Percentiles rank a stretch among this genome's conserved stretches.
These are phyloP conservation scores for Rhizopus stolonifer DNA, from an alignment of 371 early-diverging fungal species.

Conservation along the genomic window DNA sequence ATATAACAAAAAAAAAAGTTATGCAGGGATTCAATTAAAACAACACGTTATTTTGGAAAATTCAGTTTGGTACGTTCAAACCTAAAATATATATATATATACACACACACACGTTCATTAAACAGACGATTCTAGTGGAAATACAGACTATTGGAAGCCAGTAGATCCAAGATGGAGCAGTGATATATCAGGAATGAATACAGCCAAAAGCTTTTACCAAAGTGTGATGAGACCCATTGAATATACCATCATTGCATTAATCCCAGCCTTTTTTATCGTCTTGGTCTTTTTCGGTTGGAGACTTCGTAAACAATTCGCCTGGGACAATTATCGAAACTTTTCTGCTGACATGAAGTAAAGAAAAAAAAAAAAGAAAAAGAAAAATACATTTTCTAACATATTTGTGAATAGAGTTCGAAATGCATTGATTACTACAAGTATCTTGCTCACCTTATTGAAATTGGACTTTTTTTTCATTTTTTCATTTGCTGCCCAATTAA, in stretches of 20 bases:
- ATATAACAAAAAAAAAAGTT: slow-evolving; percentile 17
- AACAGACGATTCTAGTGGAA: slow-evolving; percentile 6
- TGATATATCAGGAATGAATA: slow-evolving; percentile 21
- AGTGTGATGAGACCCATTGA: slow-evolving; percentile 46
- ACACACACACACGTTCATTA: background rate
- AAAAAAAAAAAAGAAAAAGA: no score
- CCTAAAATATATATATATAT: no score
- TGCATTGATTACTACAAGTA: slow-evolving; percentile 39
- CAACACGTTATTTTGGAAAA: slow-evolving; percentile 52
- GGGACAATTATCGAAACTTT: slow-evolving; percentile 54
- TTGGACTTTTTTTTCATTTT: slow-evolving; percentile 53
- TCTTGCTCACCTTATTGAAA: slow-evolving; percentile 44
- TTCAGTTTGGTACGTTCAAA: slow-evolving; percentile 52
- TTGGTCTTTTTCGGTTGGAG: slow-evolving; percentile 42
- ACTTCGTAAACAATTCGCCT: slow-evolving; percentile 50
- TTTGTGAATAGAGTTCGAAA: slow-evolving; percentile 45
- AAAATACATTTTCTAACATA: no score
- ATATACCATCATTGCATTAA: slow-evolving; percentile 51
- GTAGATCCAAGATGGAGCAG: slow-evolving; percentile 30
- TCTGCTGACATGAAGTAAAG: slow-evolving; percentile 53
- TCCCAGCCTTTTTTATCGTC: slow-evolving; percentile 44
- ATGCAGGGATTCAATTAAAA: slow-evolving; percentile 51
- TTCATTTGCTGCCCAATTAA: slow-evolving; percentile 50
- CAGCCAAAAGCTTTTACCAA: slow-evolving; percentile 34
- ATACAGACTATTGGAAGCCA: slow-evolving; percentile 8